Evolutionary conservation across 495 filamentous ascomycete species (phyloP).

Genomic region (Penicillium ochrochloron): DNA sequence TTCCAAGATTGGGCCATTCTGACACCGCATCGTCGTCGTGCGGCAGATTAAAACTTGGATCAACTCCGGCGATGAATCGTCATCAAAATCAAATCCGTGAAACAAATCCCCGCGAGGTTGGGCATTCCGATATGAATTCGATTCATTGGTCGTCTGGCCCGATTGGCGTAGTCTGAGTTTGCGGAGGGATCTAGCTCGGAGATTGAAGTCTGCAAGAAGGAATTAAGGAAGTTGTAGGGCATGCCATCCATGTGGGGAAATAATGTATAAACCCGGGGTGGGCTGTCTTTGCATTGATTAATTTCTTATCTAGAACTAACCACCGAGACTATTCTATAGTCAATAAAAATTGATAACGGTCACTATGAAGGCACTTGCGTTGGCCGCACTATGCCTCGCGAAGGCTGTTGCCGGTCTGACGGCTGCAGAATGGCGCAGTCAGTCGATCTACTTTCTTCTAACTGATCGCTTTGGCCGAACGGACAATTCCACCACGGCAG

Average conservation of each 20-base stretch:
- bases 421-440: constrained; percentile 61
- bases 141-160: constrained; percentile 8
- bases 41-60: background rate
- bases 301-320: background rate
- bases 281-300: background rate
- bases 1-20: no score
- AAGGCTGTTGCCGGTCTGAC: constrained; percentile 17
- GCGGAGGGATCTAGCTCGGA: background rate
- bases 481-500: constrained; percentile 64
- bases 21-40: background rate
- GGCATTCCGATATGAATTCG: background rate
- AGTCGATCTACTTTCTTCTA: constrained; percentile 74
- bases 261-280: constrained; percentile 4
- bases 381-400: background rate
- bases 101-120: constrained; percentile 7
- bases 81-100: background rate
- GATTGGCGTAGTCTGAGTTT: background rate
- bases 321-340: background rate
- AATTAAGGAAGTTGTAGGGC: background rate
- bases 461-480: constrained; percentile 76
- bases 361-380: constrained; percentile 6
- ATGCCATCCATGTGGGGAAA: background rate
- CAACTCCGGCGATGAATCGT: background rate
- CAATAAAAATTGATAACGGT: background rate
- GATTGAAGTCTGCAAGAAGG: background rate